Evolutionary conservation across 352 stramenopile genomes (phyloP).

Genomic region (Phytopythium mirpurense): DNA sequence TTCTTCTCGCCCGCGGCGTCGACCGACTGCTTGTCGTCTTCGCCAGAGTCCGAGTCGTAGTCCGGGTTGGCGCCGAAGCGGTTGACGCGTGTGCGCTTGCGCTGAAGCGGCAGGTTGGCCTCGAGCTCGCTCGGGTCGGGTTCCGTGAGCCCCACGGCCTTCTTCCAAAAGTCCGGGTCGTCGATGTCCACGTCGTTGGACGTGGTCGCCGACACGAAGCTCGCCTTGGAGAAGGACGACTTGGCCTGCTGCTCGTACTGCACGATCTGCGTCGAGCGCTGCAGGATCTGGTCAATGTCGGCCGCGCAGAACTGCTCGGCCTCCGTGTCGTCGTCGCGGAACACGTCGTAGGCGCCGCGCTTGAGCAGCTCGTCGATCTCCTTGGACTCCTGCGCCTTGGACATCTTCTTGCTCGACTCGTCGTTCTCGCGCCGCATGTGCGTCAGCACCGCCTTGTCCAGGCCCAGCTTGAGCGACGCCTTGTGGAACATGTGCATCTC

Average conservation of each 20-base stretch:
- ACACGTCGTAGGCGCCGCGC: slow-evolving; percentile 89
- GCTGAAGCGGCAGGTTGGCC: slow-evolving; percentile 69
- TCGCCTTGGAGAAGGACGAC: slow-evolving; percentile 90
- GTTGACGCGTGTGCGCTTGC: slow-evolving; percentile 80
- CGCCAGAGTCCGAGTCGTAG: slow-evolving; percentile 52
- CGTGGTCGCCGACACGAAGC: slow-evolving; percentile 87
- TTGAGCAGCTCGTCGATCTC: slow-evolving; percentile 91
- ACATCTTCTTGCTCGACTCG: slow-evolving; percentile 60
- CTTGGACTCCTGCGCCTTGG: slow-evolving; percentile 82
- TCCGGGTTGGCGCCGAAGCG: slow-evolving; percentile 65
- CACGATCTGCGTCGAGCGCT: slow-evolving; percentile 79
- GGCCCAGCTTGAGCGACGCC: slow-evolving; percentile 87
- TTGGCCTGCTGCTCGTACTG: slow-evolving; percentile 83
- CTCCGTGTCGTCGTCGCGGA: slow-evolving; percentile 88
- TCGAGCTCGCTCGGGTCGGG: slow-evolving; percentile 54
- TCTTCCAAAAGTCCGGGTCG: slow-evolving; percentile 99
- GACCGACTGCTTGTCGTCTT: slow-evolving; percentile 36
- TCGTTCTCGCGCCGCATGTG: slow-evolving; percentile 89
- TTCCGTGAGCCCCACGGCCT: slow-evolving; percentile 89
- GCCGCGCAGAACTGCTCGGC: slow-evolving; percentile 95
- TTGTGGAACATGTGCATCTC: slow-evolving; percentile 95
- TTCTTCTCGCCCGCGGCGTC: slow-evolving; percentile 38
- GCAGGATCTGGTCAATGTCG: slow-evolving; percentile 98
- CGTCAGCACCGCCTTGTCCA: slow-evolving; percentile 92
- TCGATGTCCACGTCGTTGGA: slow-evolving; percentile 96